Percentiles rank a stretch among this genome's conserved stretches.
Conservation (phyloP, 345 rosid genomes). For the Brassica juncea region DNA sequence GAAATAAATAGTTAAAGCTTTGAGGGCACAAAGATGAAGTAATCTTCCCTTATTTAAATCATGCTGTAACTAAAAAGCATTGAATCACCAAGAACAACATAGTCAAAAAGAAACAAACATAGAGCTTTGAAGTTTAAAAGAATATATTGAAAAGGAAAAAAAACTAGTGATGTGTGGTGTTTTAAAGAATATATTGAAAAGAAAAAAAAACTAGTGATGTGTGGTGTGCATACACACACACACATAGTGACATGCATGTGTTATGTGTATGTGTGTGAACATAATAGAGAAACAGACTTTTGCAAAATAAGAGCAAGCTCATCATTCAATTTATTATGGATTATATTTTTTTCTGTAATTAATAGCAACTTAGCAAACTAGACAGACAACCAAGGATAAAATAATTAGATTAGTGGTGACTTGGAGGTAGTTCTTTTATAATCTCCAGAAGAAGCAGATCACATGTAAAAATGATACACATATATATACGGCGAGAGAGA, state of each 20-base stretch:
- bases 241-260: not conserved
- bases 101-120: too few species aligned
- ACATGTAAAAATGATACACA: not conserved
- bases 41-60: not conserved
- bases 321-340: not conserved
- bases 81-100: not conserved
- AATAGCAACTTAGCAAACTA: not conserved
- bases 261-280: not conserved
- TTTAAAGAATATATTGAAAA: too few species aligned
- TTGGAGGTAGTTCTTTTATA: not conserved
- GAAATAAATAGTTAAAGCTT: not conserved
- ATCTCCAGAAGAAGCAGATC: not conserved
- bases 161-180: too few species aligned
- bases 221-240: not conserved
- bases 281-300: not conserved
- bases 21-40: not conserved
- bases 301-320: not conserved
- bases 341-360: not conserved
- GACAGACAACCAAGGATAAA: not conserved
- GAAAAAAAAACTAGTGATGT: not conserved
- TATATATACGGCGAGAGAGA: not conserved
- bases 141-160: too few species aligned
- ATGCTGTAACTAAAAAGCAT: not conserved
- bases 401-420: not conserved
- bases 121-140: too few species aligned